Evolutionary conservation across 1,139 yeast species (phyloP).

Genomic region (Tardiomyces depauwii): DNA sequence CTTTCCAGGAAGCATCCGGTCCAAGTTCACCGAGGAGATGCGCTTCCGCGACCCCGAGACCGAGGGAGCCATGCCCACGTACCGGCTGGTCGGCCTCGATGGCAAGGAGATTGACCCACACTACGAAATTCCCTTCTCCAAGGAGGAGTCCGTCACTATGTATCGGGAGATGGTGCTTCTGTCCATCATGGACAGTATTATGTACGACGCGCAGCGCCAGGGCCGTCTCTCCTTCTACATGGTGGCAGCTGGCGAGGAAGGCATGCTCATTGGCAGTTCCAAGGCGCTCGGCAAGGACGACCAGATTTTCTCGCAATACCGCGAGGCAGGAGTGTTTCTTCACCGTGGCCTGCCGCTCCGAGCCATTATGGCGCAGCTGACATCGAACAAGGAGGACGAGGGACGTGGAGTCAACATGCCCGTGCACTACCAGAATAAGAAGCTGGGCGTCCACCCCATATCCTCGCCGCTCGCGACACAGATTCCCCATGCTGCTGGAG

Average conservation of each 20-base stretch:
- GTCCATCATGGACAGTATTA: slow-evolving; percentile 14
- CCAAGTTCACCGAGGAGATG: slow-evolving; percentile 17
- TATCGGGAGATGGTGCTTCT: slow-evolving; percentile 24
- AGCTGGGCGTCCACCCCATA: slow-evolving; percentile 25
- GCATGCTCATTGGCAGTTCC: slow-evolving; percentile 26
- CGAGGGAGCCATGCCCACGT: slow-evolving; percentile 18
- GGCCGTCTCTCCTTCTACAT: slow-evolving; percentile 27
- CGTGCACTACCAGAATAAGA: slow-evolving; percentile 22
- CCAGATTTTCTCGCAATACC: slow-evolving; percentile 24
- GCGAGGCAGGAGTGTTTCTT: slow-evolving; percentile 25
- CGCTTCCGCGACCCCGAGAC: slow-evolving; percentile 16
- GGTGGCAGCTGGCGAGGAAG: slow-evolving; percentile 30
- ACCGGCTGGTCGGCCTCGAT: slow-evolving; percentile 21
- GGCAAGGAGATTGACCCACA: slow-evolving; percentile 19
- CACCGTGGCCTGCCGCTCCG: slow-evolving; percentile 25
- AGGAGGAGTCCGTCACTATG: slow-evolving; percentile 20
- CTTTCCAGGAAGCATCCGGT: slow-evolving; percentile 21
- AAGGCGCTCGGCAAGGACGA: slow-evolving; percentile 25
- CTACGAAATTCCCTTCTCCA: slow-evolving; percentile 16
- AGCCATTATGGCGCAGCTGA: slow-evolving; percentile 25
- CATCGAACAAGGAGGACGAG: slow-evolving; percentile 22
- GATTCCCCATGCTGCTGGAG: slow-evolving; percentile 29
- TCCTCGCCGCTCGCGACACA: slow-evolving; percentile 28
- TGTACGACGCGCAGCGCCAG: slow-evolving; percentile 30
- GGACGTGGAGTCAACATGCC: slow-evolving; percentile 28